Evolutionary conservation across 805 yeast species (phyloP).

Genomic region (Ogataea methylovora): DNA sequence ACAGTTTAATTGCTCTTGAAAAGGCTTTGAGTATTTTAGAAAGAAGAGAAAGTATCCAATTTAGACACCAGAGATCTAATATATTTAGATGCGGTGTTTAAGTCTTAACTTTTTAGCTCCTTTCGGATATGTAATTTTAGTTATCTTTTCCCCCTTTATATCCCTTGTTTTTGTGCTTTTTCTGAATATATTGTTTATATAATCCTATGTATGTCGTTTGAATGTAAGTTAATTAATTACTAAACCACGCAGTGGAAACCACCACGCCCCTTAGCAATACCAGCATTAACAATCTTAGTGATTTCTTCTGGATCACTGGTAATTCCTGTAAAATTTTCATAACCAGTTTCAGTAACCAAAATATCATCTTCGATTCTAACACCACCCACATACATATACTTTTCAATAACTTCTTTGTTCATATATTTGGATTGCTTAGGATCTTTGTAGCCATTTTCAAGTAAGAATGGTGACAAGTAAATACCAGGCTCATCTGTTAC

Average conservation of each 20-base stretch:
- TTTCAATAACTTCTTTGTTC: constrained; percentile 56
- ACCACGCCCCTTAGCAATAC: constrained; percentile 51
- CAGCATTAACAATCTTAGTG: constrained; percentile 63
- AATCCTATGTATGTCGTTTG: background rate
- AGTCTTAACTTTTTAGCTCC: background rate
- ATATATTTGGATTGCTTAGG: constrained; percentile 49
- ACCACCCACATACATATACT: constrained; percentile 90
- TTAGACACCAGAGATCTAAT: constrained; percentile 80
- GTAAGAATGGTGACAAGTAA: constrained; percentile 78
- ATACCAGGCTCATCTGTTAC: constrained; percentile 94
- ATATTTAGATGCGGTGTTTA: constrained; percentile 66
- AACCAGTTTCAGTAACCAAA: constrained; percentile 67
- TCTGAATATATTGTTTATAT: background rate
- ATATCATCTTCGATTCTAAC: constrained; percentile 95
- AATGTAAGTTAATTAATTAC: background rate
- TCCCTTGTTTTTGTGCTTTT: background rate
- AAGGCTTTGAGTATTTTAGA: constrained; percentile 77
- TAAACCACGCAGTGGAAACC: constrained; percentile 47
- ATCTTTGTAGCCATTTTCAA: constrained; percentile 53
- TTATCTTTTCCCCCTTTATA: background rate
- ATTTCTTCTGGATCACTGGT: constrained; percentile 85
- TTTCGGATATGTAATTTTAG: background rate
- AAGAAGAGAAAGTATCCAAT: constrained; percentile 78
- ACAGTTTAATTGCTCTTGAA: constrained; percentile 67
- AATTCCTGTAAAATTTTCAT: constrained; percentile 72